A percentile compares a stretch with the other conserved stretches of the same genome.
Conservation (phyloP, 1,139 yeast species). For the Suhomyces atakaporum region DNA sequence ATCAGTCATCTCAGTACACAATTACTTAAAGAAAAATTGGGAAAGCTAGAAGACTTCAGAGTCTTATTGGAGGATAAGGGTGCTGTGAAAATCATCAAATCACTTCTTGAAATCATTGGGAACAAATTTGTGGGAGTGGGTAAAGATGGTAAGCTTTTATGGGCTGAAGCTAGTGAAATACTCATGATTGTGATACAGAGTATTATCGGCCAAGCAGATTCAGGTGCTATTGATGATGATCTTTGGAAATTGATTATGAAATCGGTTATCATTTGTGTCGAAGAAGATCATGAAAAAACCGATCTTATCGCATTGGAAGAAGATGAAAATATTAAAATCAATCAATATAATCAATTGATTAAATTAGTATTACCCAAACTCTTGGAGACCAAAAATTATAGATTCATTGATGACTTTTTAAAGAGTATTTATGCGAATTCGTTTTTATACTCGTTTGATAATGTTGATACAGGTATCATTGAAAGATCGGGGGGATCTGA, state of each 20-base stretch:
- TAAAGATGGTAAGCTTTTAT: slow-evolving; percentile 31
- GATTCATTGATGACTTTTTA: slow-evolving; percentile 45
- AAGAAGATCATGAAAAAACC: slow-evolving; percentile 16
- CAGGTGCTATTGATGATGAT: slow-evolving; percentile 22
- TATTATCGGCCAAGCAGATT: slow-evolving; percentile 20
- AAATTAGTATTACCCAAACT: slow-evolving; percentile 42
- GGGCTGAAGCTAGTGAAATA: slow-evolving; percentile 45
- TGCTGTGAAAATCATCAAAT: slow-evolving; percentile 28
- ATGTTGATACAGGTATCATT: slow-evolving; percentile 30
- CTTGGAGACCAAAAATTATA: slow-evolving; percentile 24
- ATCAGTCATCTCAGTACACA: slow-evolving; percentile 55
- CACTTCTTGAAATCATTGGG: slow-evolving; percentile 21
- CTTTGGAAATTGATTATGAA: slow-evolving; percentile 51
- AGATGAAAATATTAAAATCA: slow-evolving; percentile 52
- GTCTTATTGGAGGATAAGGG: slow-evolving; percentile 49
- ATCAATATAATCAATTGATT: slow-evolving; percentile 48
- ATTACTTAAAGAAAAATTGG: slow-evolving; percentile 40
- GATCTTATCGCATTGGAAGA: slow-evolving; percentile 7
- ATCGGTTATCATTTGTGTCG: slow-evolving; percentile 45
- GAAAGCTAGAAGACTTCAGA: slow-evolving; percentile 29
- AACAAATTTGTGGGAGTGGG: slow-evolving; percentile 38
- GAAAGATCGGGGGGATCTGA: slow-evolving; percentile 4
- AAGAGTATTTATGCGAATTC: slow-evolving; percentile 37
- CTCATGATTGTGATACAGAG: slow-evolving; percentile 26
- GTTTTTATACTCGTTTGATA: slow-evolving; percentile 51